phyloP scores from a whole-genome alignment of 805 yeast genomes.

The Ogataea paraovalis region DNA sequence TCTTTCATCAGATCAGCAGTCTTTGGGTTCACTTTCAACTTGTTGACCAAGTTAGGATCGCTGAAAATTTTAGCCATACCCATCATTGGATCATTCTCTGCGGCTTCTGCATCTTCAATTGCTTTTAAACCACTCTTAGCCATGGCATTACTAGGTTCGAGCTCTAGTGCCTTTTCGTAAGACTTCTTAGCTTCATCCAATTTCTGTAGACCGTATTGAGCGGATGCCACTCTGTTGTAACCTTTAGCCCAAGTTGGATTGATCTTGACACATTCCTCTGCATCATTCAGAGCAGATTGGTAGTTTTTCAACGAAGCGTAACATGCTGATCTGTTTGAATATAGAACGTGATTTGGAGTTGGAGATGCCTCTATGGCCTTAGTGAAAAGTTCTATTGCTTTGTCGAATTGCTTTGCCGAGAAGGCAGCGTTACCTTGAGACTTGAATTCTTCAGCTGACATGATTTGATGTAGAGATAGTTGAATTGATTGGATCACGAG shows the following conservation, averaged over 20 bases:
- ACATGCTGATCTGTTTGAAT: slow-evolving; percentile 90
- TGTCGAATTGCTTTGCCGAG: slow-evolving; percentile 75
- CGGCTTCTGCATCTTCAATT: slow-evolving; percentile 52
- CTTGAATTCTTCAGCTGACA: slow-evolving; percentile 75
- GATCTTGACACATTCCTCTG: slow-evolving; percentile 74
- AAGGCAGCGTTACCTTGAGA: slow-evolving; percentile 93
- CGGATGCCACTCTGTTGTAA: slow-evolving; percentile 89
- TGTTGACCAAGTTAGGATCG: slow-evolving; percentile 75
- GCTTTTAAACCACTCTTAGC: slow-evolving; percentile 78
- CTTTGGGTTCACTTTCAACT: slow-evolving; percentile 78
- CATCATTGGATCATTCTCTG: slow-evolving; percentile 48
- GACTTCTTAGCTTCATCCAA: slow-evolving; percentile 68
- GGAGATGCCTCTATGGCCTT: slow-evolving; percentile 83
- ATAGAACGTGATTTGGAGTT: slow-evolving; percentile 85
- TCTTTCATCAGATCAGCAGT: slow-evolving; percentile 85
- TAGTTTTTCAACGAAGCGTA: slow-evolving; percentile 78
- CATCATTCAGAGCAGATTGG: slow-evolving; percentile 75
- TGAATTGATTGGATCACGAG: too few relatives aligned
- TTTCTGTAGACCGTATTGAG: slow-evolving; percentile 80
- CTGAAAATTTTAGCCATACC: slow-evolving; percentile 75
- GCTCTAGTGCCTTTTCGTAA: slow-evolving; percentile 73
- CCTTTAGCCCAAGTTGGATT: slow-evolving; percentile 95
- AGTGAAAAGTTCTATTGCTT: slow-evolving; percentile 77
- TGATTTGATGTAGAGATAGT: slow-evolving; percentile 11
- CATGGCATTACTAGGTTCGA: slow-evolving; percentile 79